Percentiles rank a stretch among this genome's conserved stretches.
phyloP scores from a whole-genome alignment of 1,284 basidiomycete genomes.

The Dichomitus squalens region DNA sequence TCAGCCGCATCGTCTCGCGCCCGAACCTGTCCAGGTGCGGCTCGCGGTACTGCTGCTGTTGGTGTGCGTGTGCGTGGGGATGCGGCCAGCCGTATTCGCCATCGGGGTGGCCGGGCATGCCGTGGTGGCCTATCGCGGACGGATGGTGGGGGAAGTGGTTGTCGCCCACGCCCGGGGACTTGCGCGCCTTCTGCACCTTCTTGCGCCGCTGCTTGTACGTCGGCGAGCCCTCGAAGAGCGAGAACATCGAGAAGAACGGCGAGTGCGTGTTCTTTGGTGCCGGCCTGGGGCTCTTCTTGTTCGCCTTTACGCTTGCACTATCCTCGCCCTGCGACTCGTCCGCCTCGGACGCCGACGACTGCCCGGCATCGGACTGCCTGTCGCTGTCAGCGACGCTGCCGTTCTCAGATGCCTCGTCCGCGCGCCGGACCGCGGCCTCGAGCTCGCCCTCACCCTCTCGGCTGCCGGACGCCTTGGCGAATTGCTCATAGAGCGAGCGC shows the following conservation, averaged over 20 bases:
- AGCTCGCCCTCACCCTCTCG: conserved; percentile 60
- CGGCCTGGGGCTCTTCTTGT: background rate
- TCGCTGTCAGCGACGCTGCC: too few relatives aligned
- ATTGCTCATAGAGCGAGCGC: conserved; percentile 86
- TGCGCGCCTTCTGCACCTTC: conserved; percentile 50
- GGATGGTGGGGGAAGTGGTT: background rate
- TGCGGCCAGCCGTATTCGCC: background rate
- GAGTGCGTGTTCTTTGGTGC: conserved; percentile 35
- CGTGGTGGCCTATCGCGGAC: background rate
- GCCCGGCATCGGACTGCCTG: conserved; percentile 28
- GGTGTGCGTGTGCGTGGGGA: too few relatives aligned
- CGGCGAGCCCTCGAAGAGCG: conserved; percentile 81
- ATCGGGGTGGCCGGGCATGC: background rate
- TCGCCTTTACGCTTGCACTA: too few relatives aligned
- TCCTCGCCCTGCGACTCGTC: conserved; percentile 24
- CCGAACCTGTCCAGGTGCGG: conserved; percentile 35
- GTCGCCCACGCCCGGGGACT: conserved; percentile 9
- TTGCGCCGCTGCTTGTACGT: conserved; percentile 88
- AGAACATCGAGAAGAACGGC: conserved; percentile 68
- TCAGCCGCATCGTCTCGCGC: conserved; percentile 37
- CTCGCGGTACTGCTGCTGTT: conserved; percentile 17
- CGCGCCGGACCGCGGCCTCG: conserved; percentile 51
- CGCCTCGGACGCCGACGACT: conserved; percentile 17
- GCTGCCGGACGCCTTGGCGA: conserved; percentile 56
- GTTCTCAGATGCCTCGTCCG: conserved; percentile 37